Percentiles rank a stretch among this genome's conserved stretches.
These are phyloP conservation scores for Aegilops longissima DNA, from an alignment of 176 grass and related monocot genomes.

Conservation along the genomic window DNA sequence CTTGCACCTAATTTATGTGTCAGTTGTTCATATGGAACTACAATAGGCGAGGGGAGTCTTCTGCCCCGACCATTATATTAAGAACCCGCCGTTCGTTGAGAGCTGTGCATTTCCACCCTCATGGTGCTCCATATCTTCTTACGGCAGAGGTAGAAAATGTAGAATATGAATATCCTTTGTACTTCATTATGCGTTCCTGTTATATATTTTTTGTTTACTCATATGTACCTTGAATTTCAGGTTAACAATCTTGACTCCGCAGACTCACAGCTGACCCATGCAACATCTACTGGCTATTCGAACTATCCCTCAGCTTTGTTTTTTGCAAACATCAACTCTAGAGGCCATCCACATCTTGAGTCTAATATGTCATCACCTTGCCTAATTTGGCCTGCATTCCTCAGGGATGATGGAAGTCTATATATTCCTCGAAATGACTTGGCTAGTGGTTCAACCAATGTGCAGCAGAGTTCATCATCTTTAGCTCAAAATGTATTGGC, in stretches of 20 bases:
- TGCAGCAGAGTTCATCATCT: slow-evolving; percentile 44
- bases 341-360: slow-evolving; percentile 49
- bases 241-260: slow-evolving; percentile 95
- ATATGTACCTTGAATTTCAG: slow-evolving; percentile 51
- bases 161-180: slow-evolving; percentile 15
- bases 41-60: slow-evolving; percentile 71
- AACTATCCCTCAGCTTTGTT: slow-evolving; percentile 79
- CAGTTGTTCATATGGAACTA: slow-evolving; percentile 99
- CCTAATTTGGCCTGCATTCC: slow-evolving; percentile 52
- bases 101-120: slow-evolving; percentile 99
- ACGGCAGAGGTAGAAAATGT: slow-evolving; percentile 88
- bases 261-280: slow-evolving; percentile 74
- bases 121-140: slow-evolving; percentile 86
- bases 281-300: slow-evolving; percentile 90
- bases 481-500: slow-evolving; percentile 28
- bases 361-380: slow-evolving; percentile 35
- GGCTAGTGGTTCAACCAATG: slow-evolving; percentile 35
- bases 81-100: slow-evolving; percentile 93
- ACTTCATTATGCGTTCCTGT: slow-evolving; percentile 24
- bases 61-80: slow-evolving; percentile 69
- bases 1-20: slow-evolving; percentile 30
- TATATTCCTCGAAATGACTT: slow-evolving; percentile 47
- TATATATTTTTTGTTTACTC: slow-evolving; percentile 32
- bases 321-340: slow-evolving; percentile 69
- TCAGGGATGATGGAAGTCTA: slow-evolving; percentile 49